phyloP scores from a whole-genome alignment of 2,329 filamentous ascomycete genomes.

The Alternaria hordeiaustralica region DNA sequence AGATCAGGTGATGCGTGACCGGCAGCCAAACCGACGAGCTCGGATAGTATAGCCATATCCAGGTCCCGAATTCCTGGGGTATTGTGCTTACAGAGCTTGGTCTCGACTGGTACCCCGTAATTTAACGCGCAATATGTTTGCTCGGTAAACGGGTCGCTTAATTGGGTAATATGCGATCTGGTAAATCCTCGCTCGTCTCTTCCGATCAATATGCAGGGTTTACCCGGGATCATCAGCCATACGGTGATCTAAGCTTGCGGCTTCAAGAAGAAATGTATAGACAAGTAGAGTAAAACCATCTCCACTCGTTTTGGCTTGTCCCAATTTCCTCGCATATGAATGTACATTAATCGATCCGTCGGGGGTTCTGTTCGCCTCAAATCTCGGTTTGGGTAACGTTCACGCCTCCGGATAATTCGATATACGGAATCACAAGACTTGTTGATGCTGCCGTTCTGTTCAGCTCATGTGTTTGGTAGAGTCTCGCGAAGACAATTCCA shows the following conservation, averaged over 20 bases:
- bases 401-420: constrained; percentile 23
- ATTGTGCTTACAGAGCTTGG: constrained; percentile 42
- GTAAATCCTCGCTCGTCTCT: constrained; percentile 20
- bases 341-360: constrained; percentile 28
- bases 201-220: constrained; percentile 33
- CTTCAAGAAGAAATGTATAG: constrained; percentile 12
- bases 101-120: constrained; percentile 41
- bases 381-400: constrained; percentile 1
- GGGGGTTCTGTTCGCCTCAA: constrained; percentile 13
- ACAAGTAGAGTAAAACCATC: constrained; percentile 12
- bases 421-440: constrained; percentile 12
- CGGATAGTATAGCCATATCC: constrained; percentile 11
- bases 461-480: background rate
- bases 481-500: constrained; percentile 4
- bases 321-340: constrained; percentile 27
- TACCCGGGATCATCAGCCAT: constrained; percentile 21
- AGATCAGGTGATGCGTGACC: constrained; percentile 34
- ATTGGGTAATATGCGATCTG: constrained; percentile 41
- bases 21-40: constrained; percentile 3
- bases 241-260: constrained; percentile 12
- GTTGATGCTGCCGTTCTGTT: background rate
- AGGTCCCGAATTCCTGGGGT: constrained; percentile 28
- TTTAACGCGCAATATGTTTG: constrained; percentile 32
- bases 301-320: constrained; percentile 10
- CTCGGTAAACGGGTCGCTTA: constrained; percentile 38